Percentiles rank a stretch among this genome's conserved stretches.
Evolutionary conservation across 1,139 yeast species (phyloP).

Genomic region (Arxiozyma telluris): DNA sequence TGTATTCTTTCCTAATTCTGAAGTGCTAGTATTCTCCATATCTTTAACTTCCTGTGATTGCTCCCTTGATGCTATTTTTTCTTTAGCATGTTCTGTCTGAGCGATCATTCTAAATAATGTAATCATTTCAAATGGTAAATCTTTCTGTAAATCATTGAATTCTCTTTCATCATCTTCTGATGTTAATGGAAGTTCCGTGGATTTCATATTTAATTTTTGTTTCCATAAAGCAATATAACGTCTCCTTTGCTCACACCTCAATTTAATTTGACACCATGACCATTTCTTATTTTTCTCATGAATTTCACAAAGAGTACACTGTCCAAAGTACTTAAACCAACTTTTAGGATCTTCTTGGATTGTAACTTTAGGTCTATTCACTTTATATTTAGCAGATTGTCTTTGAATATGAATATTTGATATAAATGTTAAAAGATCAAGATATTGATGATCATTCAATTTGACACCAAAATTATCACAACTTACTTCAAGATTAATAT

Average conservation of each 20-base stretch:
- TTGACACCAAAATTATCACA: slow-evolving; percentile 85
- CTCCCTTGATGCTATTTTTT: slow-evolving; percentile 7
- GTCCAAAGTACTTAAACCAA: slow-evolving; percentile 79
- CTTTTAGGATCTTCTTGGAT: slow-evolving; percentile 60
- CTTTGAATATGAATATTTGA: slow-evolving; percentile 73
- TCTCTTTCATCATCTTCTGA: slow-evolving; percentile 33
- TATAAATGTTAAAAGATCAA: slow-evolving; percentile 71
- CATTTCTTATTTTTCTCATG: slow-evolving; percentile 73
- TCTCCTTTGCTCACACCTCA: slow-evolving; percentile 63
- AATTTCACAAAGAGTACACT: slow-evolving; percentile 64
- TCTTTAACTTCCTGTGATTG: slow-evolving; percentile 11
- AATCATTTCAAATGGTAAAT: slow-evolving; percentile 65
- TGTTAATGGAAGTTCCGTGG: slow-evolving; percentile 23
- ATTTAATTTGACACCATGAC: slow-evolving; percentile 79
- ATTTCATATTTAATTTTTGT: slow-evolving; percentile 36
- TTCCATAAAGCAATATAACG: slow-evolving; percentile 66
- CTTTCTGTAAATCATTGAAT: slow-evolving; percentile 48
- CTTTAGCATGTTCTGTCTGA: slow-evolving; percentile 44
- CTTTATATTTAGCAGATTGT: slow-evolving; percentile 67
- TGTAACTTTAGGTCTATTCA: slow-evolving; percentile 53
- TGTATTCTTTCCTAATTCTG: background rate
- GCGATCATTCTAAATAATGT: slow-evolving; percentile 80
- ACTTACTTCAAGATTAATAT: slow-evolving; percentile 62
- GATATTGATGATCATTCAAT: slow-evolving; percentile 76
- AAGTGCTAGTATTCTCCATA: background rate